A percentile compares a stretch with the other conserved stretches of the same genome.
phyloP scores from a whole-genome alignment of 2,329 filamentous ascomycete genomes.

The Ceratocystis cacaofunesta region DNA sequence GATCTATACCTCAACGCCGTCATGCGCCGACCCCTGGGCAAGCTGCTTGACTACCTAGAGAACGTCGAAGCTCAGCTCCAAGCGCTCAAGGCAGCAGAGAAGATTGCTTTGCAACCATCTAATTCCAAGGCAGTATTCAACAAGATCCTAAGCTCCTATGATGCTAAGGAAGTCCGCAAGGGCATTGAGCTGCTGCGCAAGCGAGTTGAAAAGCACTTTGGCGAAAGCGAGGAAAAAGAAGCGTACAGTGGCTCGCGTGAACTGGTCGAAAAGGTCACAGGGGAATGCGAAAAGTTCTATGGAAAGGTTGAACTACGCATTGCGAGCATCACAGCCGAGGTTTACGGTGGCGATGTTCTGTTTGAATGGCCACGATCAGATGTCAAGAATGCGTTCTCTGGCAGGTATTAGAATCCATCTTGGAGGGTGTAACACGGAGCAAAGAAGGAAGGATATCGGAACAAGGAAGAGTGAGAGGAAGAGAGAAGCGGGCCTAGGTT shows the following conservation, averaged over 20 bases:
- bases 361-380: slow-evolving; percentile 53
- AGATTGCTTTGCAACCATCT: slow-evolving; percentile 64
- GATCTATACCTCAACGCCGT: slow-evolving; percentile 74
- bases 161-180: slow-evolving; percentile 71
- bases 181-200: slow-evolving; percentile 83
- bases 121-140: slow-evolving; percentile 73
- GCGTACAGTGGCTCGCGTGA: slow-evolving; percentile 49
- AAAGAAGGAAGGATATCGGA: not conserved
- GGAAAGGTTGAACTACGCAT: slow-evolving; percentile 46
- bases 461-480: not conserved
- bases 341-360: slow-evolving; percentile 49
- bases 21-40: slow-evolving; percentile 76
- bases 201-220: slow-evolving; percentile 93
- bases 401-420: not conserved
- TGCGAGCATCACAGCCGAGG: slow-evolving; percentile 42
- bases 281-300: slow-evolving; percentile 49
- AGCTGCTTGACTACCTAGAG: slow-evolving; percentile 81
- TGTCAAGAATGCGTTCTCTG: slow-evolving; percentile 42
- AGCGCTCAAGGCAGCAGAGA: slow-evolving; percentile 41
- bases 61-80: slow-evolving; percentile 63
- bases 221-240: slow-evolving; percentile 74
- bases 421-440: not conserved
- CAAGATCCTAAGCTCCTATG: slow-evolving; percentile 68
- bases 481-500: not conserved
- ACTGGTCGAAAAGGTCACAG: slow-evolving; percentile 42